These are phyloP conservation scores for Stephania yunnanensis DNA, from an alignment of 164 flowering plant genomes.

Conservation along the genomic window DNA sequence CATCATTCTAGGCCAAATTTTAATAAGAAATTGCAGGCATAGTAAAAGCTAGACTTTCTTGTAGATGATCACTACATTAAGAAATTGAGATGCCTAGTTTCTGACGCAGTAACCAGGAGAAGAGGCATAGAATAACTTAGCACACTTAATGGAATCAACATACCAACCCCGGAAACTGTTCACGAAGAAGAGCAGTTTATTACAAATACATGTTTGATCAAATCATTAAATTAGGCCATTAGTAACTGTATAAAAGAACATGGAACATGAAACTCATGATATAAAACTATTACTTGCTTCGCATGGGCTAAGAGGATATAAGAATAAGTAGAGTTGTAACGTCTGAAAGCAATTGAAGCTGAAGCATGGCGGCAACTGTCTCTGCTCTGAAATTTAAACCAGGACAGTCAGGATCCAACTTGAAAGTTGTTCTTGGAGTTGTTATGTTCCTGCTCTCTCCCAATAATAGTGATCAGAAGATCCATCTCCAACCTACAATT, in stretches of 20 bases:
- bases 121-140: constrained; percentile 46
- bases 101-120: constrained; percentile 72
- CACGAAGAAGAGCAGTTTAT: constrained; percentile 83
- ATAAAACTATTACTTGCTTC: constrained; percentile 33
- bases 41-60: no score
- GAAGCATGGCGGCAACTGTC: constrained; percentile 84
- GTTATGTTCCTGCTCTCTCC: constrained; percentile 81
- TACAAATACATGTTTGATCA: background rate
- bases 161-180: constrained; percentile 64
- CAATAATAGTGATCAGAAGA: constrained; percentile 73
- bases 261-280: no score
- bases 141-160: constrained; percentile 46
- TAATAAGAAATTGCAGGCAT: background rate
- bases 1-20: constrained; percentile 33
- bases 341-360: constrained; percentile 63
- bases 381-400: constrained; percentile 84
- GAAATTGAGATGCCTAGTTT: background rate
- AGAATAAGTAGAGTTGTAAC: constrained; percentile 51
- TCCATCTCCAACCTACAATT: constrained; percentile 63
- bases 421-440: constrained; percentile 62
- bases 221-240: background rate
- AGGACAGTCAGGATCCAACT: constrained; percentile 46
- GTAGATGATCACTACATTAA: no score
- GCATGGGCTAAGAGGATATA: constrained; percentile 48
- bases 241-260: no score